phyloP scores from a whole-genome alignment of 164 flowering plant genomes.

The Amborella trichopoda region DNA sequence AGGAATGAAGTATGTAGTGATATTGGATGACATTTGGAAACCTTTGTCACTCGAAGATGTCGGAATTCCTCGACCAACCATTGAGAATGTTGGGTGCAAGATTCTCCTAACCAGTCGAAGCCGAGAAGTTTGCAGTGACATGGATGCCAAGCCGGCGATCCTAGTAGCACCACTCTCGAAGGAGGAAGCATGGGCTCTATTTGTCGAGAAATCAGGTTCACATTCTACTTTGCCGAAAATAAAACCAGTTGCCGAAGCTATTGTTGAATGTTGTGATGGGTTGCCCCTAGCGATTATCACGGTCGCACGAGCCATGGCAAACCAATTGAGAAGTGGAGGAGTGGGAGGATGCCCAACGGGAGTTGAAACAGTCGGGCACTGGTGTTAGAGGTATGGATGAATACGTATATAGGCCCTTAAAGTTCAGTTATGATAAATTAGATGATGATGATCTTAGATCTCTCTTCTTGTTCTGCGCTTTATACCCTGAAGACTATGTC shows the following conservation, averaged over 20 bases:
- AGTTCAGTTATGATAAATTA: no score
- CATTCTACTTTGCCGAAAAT: not conserved
- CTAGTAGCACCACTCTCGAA: no score
- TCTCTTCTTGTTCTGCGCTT: conserved; percentile 5
- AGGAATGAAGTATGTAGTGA: conserved; percentile 3
- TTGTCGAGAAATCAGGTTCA: no score
- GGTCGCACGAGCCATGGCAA: conserved; percentile 5
- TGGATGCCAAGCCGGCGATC: no score
- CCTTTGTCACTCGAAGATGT: no score
- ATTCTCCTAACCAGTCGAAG: conserved; percentile 5
- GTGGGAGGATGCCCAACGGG: no score
- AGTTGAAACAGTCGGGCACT: no score
- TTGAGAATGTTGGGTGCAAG: conserved; percentile 1
- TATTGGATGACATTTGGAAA: conserved; percentile 10
- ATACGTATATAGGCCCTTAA: not conserved
- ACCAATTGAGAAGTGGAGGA: conserved; percentile 1
- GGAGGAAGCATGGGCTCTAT: no score
- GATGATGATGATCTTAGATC: no score
- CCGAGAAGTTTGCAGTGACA: no score
- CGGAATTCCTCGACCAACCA: conserved; percentile 3
- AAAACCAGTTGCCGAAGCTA: not conserved
- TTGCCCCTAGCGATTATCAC: conserved; percentile 7
- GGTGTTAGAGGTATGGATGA: conserved; percentile 3
- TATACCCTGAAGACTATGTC: conserved; percentile 6
- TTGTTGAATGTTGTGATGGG: not conserved